Conservation (phyloP, 2,329 filamentous ascomycete species). For the Thielaviopsis populi region DNA sequence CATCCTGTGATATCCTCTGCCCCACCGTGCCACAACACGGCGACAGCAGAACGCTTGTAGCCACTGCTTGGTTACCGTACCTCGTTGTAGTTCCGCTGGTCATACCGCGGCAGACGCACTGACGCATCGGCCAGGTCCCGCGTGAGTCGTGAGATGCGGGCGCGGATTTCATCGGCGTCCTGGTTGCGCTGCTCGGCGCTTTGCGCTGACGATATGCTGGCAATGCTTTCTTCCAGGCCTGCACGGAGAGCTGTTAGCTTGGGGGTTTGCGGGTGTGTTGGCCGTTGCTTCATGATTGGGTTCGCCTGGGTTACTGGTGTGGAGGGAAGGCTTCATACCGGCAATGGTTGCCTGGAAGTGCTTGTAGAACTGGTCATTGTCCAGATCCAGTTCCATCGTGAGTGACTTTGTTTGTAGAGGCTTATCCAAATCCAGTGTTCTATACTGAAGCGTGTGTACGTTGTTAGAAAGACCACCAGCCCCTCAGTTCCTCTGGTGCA, state of each 20-base stretch:
- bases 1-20: background rate
- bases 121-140: constrained; percentile 74
- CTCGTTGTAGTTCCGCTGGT: constrained; percentile 73
- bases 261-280: no score
- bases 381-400: constrained; percentile 25
- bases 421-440: background rate
- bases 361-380: constrained; percentile 70
- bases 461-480: no score
- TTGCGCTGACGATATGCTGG: background rate
- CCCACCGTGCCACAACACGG: background rate
- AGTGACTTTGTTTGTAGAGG: background rate
- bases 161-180: constrained; percentile 65
- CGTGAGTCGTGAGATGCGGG: constrained; percentile 64
- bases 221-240: constrained; percentile 56
- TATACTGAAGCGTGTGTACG: no score
- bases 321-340: constrained; percentile 33
- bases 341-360: constrained; percentile 66
- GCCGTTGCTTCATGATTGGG: background rate
- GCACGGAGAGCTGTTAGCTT: constrained; percentile 4
- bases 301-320: background rate
- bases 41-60: background rate
- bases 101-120: constrained; percentile 71
- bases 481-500: no score
- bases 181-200: constrained; percentile 52
- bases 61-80: constrained; percentile 29